These are phyloP conservation scores for Posidonia australis DNA, from an alignment of 106 monocot genomes.

Conservation along the genomic window DNA sequence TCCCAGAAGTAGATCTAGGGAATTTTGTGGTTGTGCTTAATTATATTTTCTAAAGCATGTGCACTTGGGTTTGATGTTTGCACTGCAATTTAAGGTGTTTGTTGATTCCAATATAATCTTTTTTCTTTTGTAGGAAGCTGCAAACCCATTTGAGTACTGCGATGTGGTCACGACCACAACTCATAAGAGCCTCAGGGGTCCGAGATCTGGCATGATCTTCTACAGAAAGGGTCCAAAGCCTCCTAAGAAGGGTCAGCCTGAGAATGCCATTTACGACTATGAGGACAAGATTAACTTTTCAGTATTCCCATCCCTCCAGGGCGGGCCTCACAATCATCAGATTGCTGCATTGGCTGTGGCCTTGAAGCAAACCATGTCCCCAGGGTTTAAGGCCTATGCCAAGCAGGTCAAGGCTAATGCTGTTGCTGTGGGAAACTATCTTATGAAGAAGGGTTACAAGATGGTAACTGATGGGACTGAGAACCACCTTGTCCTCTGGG, in stretches of 20 bases:
- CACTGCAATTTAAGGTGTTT: not conserved
- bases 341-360: conserved; percentile 90
- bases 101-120: not conserved
- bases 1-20: too few species aligned
- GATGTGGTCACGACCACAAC: conserved; percentile 91
- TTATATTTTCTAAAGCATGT: too few species aligned
- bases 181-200: conserved; percentile 88
- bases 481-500: conserved; percentile 97
- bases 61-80: not conserved
- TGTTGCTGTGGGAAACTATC: conserved; percentile 58
- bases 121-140: conserved; percentile 49
- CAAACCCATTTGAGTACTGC: conserved; percentile 72
- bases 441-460: conserved; percentile 78
- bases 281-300: conserved; percentile 95
- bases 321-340: conserved; percentile 94
- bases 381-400: conserved; percentile 77
- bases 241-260: conserved; percentile 77
- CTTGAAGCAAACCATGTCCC: conserved; percentile 52
- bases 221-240: conserved; percentile 96
- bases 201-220: conserved; percentile 95
- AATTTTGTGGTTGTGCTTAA: too few species aligned
- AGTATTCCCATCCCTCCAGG: conserved; percentile 91
- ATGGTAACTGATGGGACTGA: conserved; percentile 86
- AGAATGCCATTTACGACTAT: conserved; percentile 65
- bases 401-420: conserved; percentile 90